These are phyloP conservation scores for Trichoderma atroviride DNA, from an alignment of 2,329 filamentous ascomycete genomes.

Conservation along the genomic window DNA sequence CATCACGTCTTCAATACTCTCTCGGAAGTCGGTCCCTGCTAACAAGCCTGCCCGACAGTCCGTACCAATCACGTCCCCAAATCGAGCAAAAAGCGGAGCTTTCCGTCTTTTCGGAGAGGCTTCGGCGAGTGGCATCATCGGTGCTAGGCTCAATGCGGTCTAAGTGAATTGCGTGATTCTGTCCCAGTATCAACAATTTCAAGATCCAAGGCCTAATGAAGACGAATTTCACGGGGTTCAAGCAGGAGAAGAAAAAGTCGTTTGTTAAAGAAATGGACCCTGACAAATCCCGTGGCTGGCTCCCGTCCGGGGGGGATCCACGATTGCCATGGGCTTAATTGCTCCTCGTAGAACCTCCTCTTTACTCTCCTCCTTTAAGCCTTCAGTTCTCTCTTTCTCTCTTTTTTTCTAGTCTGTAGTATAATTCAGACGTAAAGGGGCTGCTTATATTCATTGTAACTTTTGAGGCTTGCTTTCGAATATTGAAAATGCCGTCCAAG, in stretches of 20 bases:
- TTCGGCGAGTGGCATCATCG: conserved; percentile 34
- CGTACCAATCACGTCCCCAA: conserved; percentile 19
- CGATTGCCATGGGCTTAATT: conserved; percentile 24
- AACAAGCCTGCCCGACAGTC: conserved; percentile 21
- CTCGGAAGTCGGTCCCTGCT: conserved; percentile 27
- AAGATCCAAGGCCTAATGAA: conserved; percentile 20
- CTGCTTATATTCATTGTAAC: neutral
- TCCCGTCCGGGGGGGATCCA: conserved; percentile 29
- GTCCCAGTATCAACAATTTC: conserved; percentile 43
- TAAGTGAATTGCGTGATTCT: conserved; percentile 47
- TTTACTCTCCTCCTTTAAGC: conserved; percentile 24
- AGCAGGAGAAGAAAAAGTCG: neutral
- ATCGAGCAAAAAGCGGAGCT: conserved; percentile 44
- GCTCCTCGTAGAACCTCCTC: conserved; percentile 22
- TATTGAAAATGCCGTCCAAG: conserved; percentile 23
- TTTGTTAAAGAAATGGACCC: conserved; percentile 29
- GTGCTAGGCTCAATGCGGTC: conserved; percentile 38
- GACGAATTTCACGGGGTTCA: conserved; percentile 24
- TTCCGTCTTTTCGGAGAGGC: conserved; percentile 26
- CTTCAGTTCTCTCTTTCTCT: neutral
- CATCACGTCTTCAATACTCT: neutral
- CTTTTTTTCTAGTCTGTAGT: neutral
- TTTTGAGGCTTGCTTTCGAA: neutral
- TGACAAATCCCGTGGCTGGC: conserved; percentile 35
- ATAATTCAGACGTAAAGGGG: neutral